Evolutionary conservation across 129 eudicot species (phyloP).

Genomic region (Deinandra increscens): DNA sequence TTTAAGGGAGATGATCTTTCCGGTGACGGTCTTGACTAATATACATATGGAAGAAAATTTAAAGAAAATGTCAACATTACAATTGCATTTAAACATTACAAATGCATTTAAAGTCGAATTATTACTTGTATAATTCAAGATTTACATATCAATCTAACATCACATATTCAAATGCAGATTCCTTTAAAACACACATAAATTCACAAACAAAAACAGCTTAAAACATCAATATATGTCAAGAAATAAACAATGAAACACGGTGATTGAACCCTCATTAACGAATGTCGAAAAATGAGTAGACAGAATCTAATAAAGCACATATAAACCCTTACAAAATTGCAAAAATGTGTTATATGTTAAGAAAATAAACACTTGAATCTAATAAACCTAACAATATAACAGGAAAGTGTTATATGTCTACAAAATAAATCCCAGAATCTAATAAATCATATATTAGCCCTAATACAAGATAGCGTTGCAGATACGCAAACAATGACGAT

Average conservation of each 20-base stretch:
- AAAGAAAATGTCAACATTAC: background rate
- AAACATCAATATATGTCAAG: background rate
- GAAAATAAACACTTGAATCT: too few species aligned
- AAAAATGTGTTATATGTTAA: too few species aligned
- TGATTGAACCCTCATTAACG: background rate
- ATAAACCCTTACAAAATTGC: too few species aligned
- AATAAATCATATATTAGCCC: too few species aligned
- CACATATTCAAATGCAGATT: background rate
- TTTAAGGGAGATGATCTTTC: background rate
- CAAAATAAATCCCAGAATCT: too few species aligned
- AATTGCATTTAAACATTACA: too few species aligned
- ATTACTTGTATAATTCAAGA: background rate
- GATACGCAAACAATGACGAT: too few species aligned
- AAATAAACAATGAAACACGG: background rate
- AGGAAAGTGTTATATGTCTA: too few species aligned
- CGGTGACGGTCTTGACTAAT: background rate
- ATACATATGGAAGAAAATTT: background rate
- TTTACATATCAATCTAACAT: background rate
- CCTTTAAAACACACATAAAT: background rate
- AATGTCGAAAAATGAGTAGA: background rate
- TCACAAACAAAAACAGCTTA: conserved; percentile 3
- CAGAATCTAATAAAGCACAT: background rate
- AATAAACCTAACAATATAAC: too few species aligned
- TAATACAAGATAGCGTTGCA: too few species aligned
- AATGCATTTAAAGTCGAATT: background rate